These are phyloP conservation scores for Serendipita sp. DNA, from an alignment of 768 basidiomycete species.

Conservation along the genomic window DNA sequence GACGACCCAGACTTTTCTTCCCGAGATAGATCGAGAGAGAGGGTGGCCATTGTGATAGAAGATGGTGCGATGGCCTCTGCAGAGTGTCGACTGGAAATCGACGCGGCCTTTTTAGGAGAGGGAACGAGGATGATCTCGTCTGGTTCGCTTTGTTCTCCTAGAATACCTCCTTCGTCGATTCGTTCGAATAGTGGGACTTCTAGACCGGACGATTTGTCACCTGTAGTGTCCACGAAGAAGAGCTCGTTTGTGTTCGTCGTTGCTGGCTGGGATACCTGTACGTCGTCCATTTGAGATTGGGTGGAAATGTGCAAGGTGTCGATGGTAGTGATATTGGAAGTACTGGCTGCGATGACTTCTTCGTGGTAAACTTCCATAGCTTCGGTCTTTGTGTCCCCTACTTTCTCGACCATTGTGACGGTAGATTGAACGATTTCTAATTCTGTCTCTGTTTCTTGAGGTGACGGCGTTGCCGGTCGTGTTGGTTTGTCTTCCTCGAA, in stretches of 20 bases:
- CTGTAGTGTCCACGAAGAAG: neutral
- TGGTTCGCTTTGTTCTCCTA: neutral
- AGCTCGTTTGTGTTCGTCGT: neutral
- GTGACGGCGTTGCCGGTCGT: neutral
- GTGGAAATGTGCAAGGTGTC: neutral
- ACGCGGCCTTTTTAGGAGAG: neutral
- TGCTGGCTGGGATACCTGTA: neutral
- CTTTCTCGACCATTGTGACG: neutral
- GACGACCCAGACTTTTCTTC: no score
- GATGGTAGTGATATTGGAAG: neutral
- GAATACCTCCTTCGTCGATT: neutral
- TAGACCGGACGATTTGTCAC: neutral
- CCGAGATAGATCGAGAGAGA: neutral
- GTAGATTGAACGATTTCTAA: neutral
- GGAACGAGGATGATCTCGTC: constrained; percentile 1
- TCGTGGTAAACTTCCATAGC: neutral
- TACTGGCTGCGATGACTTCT: neutral
- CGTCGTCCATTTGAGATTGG: no score
- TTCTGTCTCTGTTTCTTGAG: neutral
- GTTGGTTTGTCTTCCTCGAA: neutral
- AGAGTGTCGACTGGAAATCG: neutral
- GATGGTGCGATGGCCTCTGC: neutral
- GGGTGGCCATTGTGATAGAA: neutral
- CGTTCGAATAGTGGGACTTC: neutral
- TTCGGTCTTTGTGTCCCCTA: neutral